These are phyloP conservation scores for Fragaria iinumae DNA, from an alignment of 306 rosid species.

Conservation along the genomic window DNA sequence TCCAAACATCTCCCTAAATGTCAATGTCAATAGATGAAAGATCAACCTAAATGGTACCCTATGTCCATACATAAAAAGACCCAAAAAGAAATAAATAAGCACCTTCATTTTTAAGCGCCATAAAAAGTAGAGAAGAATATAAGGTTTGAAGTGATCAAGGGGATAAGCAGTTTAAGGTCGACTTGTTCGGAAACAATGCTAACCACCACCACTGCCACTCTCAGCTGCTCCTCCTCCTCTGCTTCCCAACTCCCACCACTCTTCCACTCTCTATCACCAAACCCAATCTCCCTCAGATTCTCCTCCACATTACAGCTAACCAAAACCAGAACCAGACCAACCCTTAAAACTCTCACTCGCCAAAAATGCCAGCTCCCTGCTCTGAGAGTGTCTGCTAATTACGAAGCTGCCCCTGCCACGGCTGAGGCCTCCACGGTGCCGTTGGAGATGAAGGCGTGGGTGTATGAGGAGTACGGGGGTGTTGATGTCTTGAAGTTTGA, in stretches of 20 bases:
- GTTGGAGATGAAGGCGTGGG: slow-evolving; percentile 89
- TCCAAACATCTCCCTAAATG: background rate
- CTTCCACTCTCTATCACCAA: slow-evolving; percentile 16
- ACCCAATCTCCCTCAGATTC: slow-evolving; percentile 12
- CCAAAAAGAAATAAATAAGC: background rate
- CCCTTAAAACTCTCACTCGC: background rate
- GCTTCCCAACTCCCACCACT: slow-evolving; percentile 40
- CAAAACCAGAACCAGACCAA: slow-evolving; percentile 6
- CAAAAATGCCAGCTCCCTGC: slow-evolving; percentile 16
- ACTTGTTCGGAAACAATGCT: slow-evolving; percentile 33
- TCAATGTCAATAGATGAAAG: background rate
- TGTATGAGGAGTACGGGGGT: slow-evolving; percentile 76
- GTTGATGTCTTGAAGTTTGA: slow-evolving; percentile 76
- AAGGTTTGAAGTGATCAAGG: background rate
- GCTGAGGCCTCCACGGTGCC: slow-evolving; percentile 51
- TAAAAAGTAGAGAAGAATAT: background rate
- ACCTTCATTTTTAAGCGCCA: background rate
- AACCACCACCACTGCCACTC: slow-evolving; percentile 25
- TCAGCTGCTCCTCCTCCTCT: slow-evolving; percentile 45
- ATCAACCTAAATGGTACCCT: background rate
- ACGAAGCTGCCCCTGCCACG: slow-evolving; percentile 63
- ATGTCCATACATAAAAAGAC: background rate
- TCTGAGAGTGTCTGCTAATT: slow-evolving; percentile 45
- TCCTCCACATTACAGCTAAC: slow-evolving; percentile 35
- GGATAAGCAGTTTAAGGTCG: no score